A percentile compares a stretch with the other conserved stretches of the same genome.
These are phyloP conservation scores for Penicillium macrosclerotiorum DNA, from an alignment of 495 filamentous ascomycete genomes.

Conservation along the genomic window DNA sequence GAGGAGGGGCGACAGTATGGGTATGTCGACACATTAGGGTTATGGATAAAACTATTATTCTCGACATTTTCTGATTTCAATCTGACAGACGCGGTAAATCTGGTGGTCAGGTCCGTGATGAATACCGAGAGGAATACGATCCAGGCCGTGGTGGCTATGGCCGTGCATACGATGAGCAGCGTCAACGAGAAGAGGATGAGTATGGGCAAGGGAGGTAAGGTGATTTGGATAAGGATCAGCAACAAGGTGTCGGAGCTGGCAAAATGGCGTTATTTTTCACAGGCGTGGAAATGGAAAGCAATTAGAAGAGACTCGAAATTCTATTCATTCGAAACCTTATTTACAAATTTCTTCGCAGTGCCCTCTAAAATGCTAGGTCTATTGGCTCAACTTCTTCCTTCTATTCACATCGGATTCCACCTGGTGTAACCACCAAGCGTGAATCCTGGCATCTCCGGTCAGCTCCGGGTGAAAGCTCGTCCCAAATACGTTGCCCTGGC, in stretches of 20 bases:
- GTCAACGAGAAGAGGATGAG: conserved; percentile 57
- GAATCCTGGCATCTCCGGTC: conserved; percentile 84
- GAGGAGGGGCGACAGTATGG: conserved; percentile 95
- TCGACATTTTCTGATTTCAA: too few relatives aligned
- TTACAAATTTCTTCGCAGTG: conserved; percentile 22
- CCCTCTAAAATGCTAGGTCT: conserved; percentile 12
- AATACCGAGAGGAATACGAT: conserved; percentile 95
- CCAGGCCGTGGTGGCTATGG: conserved; percentile 88
- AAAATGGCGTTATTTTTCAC: conserved; percentile 35
- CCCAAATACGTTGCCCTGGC: conserved; percentile 91
- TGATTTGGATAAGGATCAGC: conserved; percentile 7
- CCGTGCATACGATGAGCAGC: conserved; percentile 61
- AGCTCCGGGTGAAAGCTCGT: conserved; percentile 97
- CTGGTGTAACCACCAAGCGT: conserved; percentile 87
- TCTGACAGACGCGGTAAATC: conserved; percentile 72
- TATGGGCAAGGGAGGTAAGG: conserved; percentile 50
- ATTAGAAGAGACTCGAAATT: conserved; percentile 24
- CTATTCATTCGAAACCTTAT: conserved; percentile 28
- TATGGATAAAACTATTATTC: too few relatives aligned
- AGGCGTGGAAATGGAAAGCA: conserved; percentile 14
- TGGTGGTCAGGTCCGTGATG: conserved; percentile 94
- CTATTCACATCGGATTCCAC: conserved; percentile 49
- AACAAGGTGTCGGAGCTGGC: conserved; percentile 15
- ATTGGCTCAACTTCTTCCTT: conserved; percentile 27
- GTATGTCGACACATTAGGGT: conserved; percentile 37